Evolutionary conservation across 257 asterid species (phyloP).

Genomic region (Solanum rostratum): DNA sequence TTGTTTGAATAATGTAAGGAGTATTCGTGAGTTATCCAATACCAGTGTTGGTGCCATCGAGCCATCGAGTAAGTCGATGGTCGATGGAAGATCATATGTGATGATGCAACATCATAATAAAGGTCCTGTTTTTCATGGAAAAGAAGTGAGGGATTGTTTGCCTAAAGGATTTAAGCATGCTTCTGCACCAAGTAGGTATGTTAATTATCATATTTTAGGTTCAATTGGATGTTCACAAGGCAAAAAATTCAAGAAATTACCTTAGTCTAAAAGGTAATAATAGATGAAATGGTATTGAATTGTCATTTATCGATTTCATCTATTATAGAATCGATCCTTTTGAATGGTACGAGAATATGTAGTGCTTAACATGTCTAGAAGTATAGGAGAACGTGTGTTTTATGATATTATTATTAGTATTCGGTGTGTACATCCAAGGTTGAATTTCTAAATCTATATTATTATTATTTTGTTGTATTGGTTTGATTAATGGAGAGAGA

Average conservation of each 20-base stretch:
- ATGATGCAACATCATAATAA: conserved; percentile 28
- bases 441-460: background rate
- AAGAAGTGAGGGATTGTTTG: conserved; percentile 51
- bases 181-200: conserved; percentile 79
- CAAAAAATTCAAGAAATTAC: background rate
- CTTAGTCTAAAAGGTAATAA: background rate
- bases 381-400: background rate
- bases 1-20: conserved; percentile 14
- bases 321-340: background rate
- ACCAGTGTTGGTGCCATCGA: background rate
- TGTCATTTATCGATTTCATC: background rate
- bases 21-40: background rate
- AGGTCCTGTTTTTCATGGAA: conserved; percentile 10
- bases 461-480: background rate
- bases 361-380: background rate
- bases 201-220: conserved; percentile 46
- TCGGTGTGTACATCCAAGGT: background rate
- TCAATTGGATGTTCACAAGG: conserved; percentile 8
- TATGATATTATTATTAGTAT: background rate
- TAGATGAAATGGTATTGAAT: background rate
- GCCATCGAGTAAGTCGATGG: background rate
- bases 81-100: background rate
- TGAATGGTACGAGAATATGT: background rate
- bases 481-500: background rate
- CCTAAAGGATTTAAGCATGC: conserved; percentile 70